Conservation (phyloP, 2,329 filamentous ascomycete species). For the Reticulascus tulasneorum region DNA sequence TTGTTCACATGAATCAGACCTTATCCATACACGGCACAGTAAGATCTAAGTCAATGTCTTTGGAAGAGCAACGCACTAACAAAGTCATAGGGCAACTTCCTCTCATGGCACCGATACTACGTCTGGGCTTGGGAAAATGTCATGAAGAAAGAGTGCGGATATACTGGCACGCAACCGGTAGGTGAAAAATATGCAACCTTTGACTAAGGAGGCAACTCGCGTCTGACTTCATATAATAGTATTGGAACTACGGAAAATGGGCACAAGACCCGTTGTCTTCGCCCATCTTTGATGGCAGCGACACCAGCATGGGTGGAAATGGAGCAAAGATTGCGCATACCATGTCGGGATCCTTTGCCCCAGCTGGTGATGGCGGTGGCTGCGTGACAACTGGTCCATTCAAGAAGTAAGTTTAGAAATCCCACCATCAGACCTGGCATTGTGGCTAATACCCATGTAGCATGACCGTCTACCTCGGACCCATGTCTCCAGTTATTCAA, state of each 20-base stretch:
- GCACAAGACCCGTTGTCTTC: slow-evolving; percentile 24
- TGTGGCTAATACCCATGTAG: slow-evolving; percentile 2
- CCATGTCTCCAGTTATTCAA: slow-evolving; percentile 15
- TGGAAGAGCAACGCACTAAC: too few species aligned
- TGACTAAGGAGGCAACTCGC: slow-evolving; percentile 3
- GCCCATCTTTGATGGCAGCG: slow-evolving; percentile 35
- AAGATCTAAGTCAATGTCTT: background rate
- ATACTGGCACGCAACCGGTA: slow-evolving; percentile 13
- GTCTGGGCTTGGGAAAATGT: slow-evolving; percentile 13
- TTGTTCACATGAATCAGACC: slow-evolving; percentile 13
- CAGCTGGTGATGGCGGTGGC: slow-evolving; percentile 31
- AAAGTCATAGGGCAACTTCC: slow-evolving; percentile 8
- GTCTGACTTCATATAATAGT: slow-evolving; percentile 14
- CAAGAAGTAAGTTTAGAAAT: slow-evolving; percentile 4
- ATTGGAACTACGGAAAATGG: slow-evolving; percentile 33
- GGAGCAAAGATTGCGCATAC: slow-evolving; percentile 27
- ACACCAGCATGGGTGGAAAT: slow-evolving; percentile 33
- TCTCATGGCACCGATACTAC: slow-evolving; percentile 17
- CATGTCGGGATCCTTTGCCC: slow-evolving; percentile 18
- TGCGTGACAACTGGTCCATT: slow-evolving; percentile 29
- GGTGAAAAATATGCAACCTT: background rate
- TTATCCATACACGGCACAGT: slow-evolving; percentile 10
- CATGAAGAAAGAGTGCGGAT: slow-evolving; percentile 14
- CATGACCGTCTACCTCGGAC: slow-evolving; percentile 24
- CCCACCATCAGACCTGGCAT: background rate